phyloP scores from a whole-genome alignment of 2,329 filamentous ascomycete genomes.

The Xylaria polymorpha region DNA sequence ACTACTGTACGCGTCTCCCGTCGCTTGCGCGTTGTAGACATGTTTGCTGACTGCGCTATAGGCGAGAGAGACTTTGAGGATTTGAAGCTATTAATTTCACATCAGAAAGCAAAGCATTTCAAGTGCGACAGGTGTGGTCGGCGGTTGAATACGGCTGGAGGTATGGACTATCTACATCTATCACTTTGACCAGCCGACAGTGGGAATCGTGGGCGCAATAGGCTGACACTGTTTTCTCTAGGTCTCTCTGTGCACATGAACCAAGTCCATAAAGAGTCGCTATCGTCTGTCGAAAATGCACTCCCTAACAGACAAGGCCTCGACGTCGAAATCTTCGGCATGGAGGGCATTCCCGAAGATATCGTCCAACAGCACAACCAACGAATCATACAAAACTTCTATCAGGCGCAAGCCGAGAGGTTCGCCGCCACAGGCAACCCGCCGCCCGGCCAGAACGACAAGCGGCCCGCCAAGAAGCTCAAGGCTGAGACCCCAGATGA shows the following conservation, averaged over 20 bases:
- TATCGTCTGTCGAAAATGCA: conserved; percentile 90
- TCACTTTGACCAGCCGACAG: conserved; percentile 8
- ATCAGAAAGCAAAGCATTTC: conserved; percentile 99
- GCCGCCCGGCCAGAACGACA: conserved; percentile 71
- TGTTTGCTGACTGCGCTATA: conserved; percentile 51
- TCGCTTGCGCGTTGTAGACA: conserved; percentile 16
- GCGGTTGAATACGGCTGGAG: conserved; percentile 92
- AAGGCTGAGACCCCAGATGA: conserved; percentile 81
- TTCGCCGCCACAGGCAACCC: conserved; percentile 87
- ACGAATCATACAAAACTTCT: conserved; percentile 85
- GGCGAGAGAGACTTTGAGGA: conserved; percentile 97
- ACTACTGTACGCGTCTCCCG: conserved; percentile 77
- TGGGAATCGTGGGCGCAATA: conserved; percentile 12
- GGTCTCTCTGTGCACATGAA: conserved; percentile 97
- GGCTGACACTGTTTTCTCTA: conserved; percentile 51
- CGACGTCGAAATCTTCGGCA: conserved; percentile 96
- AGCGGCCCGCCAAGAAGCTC: conserved; percentile 76
- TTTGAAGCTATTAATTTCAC: conserved; percentile 92
- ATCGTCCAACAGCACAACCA: conserved; percentile 85
- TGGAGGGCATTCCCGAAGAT: conserved; percentile 94
- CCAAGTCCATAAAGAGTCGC: conserved; percentile 95
- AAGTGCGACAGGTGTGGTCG: conserved; percentile 93
- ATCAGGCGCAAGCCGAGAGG: conserved; percentile 85
- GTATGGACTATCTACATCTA: conserved; percentile 60
- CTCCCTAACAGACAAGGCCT: conserved; percentile 85